Evolutionary conservation across 73 alveolate species (phyloP).

Genomic region (Paramecium sonneborni): DNA sequence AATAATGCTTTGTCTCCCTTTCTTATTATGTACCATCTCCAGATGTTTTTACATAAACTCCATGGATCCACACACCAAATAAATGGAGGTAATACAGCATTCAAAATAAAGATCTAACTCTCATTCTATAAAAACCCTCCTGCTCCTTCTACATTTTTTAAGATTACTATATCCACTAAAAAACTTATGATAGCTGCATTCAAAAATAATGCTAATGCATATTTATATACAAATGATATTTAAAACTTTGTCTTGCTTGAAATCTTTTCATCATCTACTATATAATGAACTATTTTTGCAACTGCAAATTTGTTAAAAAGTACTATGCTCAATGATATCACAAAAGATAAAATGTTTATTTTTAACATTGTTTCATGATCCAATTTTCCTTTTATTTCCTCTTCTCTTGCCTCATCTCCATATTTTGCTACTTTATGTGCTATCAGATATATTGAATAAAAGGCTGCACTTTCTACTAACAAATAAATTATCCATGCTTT

Average conservation of each 20-base stretch:
- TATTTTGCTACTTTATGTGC: constrained; percentile 16
- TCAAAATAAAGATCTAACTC: constrained; percentile 51
- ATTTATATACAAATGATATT: constrained; percentile 37
- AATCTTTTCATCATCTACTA: constrained; percentile 55
- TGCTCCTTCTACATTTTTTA: constrained; percentile 40
- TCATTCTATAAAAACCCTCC: constrained; percentile 58
- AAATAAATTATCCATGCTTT: constrained; percentile 14
- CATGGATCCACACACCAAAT: constrained; percentile 62
- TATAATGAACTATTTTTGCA: constrained; percentile 53
- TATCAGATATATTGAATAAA: constrained; percentile 14
- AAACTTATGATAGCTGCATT: constrained; percentile 60
- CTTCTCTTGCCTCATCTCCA: constrained; percentile 60
- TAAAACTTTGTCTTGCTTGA: constrained; percentile 55
- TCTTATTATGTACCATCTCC: background rate
- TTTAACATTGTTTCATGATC: background rate
- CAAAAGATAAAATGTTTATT: constrained; percentile 11
- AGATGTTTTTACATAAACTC: constrained; percentile 22
- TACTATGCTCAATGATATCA: constrained; percentile 45
- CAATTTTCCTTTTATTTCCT: constrained; percentile 40
- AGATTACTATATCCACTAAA: constrained; percentile 53
- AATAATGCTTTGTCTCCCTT: constrained; percentile 47
- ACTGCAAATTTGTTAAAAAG: constrained; percentile 54
- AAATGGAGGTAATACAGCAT: constrained; percentile 62
- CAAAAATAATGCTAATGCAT: constrained; percentile 42
- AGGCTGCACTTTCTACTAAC: constrained; percentile 17